Evolutionary conservation across 1,139 yeast species (phyloP), one percentile per base, ranked within the genome.

Genomic region (Yamadazyma dushanensis): DNA sequence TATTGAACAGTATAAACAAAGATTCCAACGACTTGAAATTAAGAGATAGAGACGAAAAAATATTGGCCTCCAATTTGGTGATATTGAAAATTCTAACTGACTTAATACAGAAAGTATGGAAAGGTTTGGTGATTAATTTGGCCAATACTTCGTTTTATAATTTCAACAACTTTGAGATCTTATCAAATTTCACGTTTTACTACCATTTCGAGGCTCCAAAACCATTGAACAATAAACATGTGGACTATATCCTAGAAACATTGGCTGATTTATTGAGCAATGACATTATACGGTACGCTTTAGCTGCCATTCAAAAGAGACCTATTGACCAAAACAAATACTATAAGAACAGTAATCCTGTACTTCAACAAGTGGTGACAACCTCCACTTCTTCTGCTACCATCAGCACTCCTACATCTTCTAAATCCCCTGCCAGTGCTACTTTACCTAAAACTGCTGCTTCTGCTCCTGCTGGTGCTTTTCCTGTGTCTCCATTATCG

Each of bases 31-130:
- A 53, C 16, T 38, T 50, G 6, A 61, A 55, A 32, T 45, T 66
- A 20, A 47, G 51, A 16, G 66, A 63, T 19, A 48, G 64, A 19
- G 67, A 65, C 41, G 67, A 61, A 21, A 61, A 59, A 39, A 49
- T 62, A 8, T 38, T 68, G 24, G 43, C 60, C 10, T 64, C 72
- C 16, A 61, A 66, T 1, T 50, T 67, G 18, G 47, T 70, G 16
- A 45, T 68, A 5, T 54, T 66, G 31, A 63, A 59, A 40, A 47
- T 69, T 17, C 49, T 70, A 10, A 45, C 61, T 2, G 58, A 58
- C 29, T 46, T 66, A 8, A 52, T 69, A 23, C 50, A 54, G 36
- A 44, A 44, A 21, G 49, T 49, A 39, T 67, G 73, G 74, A 46
- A 44, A 18, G 29, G 40, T 3, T 26, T 32, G 11, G 23, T 15